phyloP scores from a whole-genome alignment of 1,284 basidiomycete species.

The Sanghuangporus weigelae region DNA sequence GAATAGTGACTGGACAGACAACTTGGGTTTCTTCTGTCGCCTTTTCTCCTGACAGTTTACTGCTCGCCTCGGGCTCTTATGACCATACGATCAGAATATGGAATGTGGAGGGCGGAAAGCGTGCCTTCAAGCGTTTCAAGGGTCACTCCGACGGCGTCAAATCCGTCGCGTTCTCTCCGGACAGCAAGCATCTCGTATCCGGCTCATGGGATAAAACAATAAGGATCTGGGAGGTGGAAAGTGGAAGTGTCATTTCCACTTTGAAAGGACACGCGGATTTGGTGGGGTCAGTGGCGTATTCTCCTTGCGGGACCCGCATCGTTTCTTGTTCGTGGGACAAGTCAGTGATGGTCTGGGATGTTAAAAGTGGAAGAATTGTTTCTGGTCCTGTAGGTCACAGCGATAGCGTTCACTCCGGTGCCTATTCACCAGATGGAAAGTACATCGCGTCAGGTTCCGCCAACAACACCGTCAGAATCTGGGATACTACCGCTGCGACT shows the following conservation, averaged over 20 bases:
- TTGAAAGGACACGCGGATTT: neutral
- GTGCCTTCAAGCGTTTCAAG: neutral
- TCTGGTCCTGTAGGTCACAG: neutral
- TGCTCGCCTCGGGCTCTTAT: constrained; percentile 7
- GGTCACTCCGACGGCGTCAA: neutral
- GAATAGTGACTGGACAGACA: neutral
- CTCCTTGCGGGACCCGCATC: neutral
- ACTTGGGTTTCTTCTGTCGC: neutral
- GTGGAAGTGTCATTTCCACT: neutral
- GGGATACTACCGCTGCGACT: neutral
- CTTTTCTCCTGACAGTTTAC: constrained; percentile 10
- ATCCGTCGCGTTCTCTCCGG: neutral
- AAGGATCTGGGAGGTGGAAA: neutral
- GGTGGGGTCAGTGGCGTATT: neutral
- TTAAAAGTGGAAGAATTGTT: neutral
- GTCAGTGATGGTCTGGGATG: constrained; percentile 1
- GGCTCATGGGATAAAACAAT: neutral
- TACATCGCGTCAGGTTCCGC: neutral
- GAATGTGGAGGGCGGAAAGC: neutral
- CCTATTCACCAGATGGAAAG: neutral
- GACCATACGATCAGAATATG: constrained; percentile 18
- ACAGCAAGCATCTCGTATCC: constrained; percentile 2
- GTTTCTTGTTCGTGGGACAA: constrained; percentile 7
- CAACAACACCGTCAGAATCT: neutral
- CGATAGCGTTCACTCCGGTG: neutral